Percentiles rank a stretch among this genome's conserved stretches.
Conservation (phyloP, 2,329 filamentous ascomycete species). For the Penicillium sp. region DNA sequence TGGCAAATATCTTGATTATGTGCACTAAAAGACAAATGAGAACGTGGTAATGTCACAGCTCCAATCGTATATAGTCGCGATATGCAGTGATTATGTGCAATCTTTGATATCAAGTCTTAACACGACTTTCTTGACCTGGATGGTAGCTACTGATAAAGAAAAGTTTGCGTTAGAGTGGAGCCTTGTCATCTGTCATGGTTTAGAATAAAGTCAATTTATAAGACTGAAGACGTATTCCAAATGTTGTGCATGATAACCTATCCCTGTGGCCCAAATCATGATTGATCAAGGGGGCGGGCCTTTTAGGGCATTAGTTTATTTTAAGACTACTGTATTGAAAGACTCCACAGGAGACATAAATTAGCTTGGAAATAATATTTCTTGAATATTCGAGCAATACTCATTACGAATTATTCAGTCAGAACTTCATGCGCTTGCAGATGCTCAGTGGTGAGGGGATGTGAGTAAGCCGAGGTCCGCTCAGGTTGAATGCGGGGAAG, state of each 20-base stretch:
- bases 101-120: no score
- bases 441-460: not conserved
- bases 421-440: not conserved
- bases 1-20: not conserved
- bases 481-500: conserved; percentile 16
- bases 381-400: no score
- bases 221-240: not conserved
- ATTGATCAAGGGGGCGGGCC: not conserved
- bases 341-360: not conserved
- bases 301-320: not conserved
- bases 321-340: not conserved
- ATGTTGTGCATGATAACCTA: not conserved
- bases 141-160: not conserved
- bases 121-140: not conserved
- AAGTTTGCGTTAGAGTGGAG: not conserved
- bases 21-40: not conserved
- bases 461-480: conserved; percentile 14
- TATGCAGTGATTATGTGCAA: no score
- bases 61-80: not conserved
- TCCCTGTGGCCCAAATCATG: not conserved
- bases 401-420: no score
- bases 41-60: not conserved
- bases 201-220: not conserved
- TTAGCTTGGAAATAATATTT: no score
- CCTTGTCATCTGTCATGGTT: not conserved